phyloP scores from a whole-genome alignment of 179 eudicot species.

The Drosera spatulata region DNA sequence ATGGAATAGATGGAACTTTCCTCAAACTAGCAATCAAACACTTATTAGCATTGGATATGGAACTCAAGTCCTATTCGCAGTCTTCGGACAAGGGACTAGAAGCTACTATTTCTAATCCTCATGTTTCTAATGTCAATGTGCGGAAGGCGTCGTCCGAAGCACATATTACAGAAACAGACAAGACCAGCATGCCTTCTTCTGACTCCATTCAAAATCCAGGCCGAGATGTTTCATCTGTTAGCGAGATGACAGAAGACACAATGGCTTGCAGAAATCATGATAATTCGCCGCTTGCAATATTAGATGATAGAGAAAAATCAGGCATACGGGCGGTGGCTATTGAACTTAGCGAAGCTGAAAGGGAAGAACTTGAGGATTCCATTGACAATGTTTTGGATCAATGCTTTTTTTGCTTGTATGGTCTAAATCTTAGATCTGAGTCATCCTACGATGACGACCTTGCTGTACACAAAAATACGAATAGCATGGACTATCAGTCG shows the following conservation, averaged over 20 bases:
- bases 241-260: slow-evolving; percentile 15
- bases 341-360: slow-evolving; percentile 68
- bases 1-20: slow-evolving; percentile 92
- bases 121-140: slow-evolving; percentile 17
- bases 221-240: slow-evolving; percentile 18
- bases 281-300: slow-evolving; percentile 11
- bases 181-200: slow-evolving; percentile 7
- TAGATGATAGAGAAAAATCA: slow-evolving; percentile 24
- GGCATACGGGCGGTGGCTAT: slow-evolving; percentile 19
- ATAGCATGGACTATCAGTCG: slow-evolving; percentile 92
- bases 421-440: slow-evolving; percentile 85
- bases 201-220: slow-evolving; percentile 17
- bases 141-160: slow-evolving; percentile 23
- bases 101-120: slow-evolving; percentile 23
- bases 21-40: slow-evolving; percentile 94
- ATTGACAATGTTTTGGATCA: slow-evolving; percentile 94
- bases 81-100: slow-evolving; percentile 33
- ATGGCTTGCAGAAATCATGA: slow-evolving; percentile 15
- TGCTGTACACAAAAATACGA: slow-evolving; percentile 69
- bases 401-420: slow-evolving; percentile 92
- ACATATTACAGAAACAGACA: slow-evolving; percentile 10
- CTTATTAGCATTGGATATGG: slow-evolving; percentile 77
- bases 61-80: slow-evolving; percentile 51
- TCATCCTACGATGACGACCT: slow-evolving; percentile 82
- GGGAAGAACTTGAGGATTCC: slow-evolving; percentile 79